Evolutionary conservation across 2,329 filamentous ascomycete species (phyloP).

Genomic region (Alternaria conjuncta): DNA sequence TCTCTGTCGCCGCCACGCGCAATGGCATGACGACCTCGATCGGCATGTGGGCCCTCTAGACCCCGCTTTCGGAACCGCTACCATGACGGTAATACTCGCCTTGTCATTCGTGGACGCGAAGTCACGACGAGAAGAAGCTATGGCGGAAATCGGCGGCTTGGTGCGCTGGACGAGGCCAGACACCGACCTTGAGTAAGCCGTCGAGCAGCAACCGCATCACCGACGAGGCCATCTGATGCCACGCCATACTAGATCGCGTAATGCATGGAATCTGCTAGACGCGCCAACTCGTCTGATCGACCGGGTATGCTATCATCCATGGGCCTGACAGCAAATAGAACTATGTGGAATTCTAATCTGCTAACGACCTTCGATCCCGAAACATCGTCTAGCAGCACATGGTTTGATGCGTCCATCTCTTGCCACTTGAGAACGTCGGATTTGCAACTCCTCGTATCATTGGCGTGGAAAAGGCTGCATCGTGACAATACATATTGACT

Average conservation of each 20-base stretch:
- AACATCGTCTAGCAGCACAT: not conserved
- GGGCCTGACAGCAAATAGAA: not conserved
- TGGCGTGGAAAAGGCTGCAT: not conserved
- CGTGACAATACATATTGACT: not conserved
- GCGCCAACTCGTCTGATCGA: not conserved
- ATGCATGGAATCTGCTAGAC: slow-evolving; percentile 1
- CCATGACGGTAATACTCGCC: not conserved
- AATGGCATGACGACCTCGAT: not conserved
- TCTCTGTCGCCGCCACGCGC: not conserved
- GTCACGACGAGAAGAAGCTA: slow-evolving; percentile 13
- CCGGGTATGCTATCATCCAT: not conserved
- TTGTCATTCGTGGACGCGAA: slow-evolving; percentile 20
- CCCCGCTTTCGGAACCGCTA: slow-evolving; percentile 26
- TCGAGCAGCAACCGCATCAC: not conserved
- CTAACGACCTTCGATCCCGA: not conserved
- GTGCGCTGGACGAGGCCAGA: slow-evolving; percentile 9
- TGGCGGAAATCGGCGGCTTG: slow-evolving; percentile 11
- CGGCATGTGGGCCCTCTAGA: slow-evolving; percentile 17
- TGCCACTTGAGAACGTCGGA: not conserved
- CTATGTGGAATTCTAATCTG: not conserved
- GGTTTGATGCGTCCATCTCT: not conserved
- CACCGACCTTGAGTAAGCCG: slow-evolving; percentile 12
- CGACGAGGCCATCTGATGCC: slow-evolving; percentile 2
- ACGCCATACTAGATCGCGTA: slow-evolving; percentile 1
- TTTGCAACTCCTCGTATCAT: not conserved